phyloP scores from a whole-genome alignment of 176 grass and related monocot genomes.

The Thinopyrum elongatum region DNA sequence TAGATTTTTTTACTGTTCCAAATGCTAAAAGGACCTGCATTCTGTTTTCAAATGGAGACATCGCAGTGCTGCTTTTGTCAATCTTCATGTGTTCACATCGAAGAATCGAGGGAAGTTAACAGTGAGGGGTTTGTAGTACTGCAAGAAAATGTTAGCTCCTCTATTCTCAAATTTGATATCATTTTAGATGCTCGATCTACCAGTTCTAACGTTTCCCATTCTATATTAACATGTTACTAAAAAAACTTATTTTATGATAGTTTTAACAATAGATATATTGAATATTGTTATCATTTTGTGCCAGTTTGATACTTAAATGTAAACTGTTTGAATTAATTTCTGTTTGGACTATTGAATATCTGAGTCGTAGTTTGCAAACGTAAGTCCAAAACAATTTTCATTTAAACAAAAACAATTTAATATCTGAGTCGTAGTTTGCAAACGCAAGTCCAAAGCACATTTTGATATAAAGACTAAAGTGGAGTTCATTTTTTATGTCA shows the following conservation, averaged over 20 bases:
- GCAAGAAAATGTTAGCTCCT: background rate
- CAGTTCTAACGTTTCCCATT: background rate
- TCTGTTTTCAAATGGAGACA: background rate
- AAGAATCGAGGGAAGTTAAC: background rate
- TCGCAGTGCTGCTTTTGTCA: background rate
- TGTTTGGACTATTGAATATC: background rate
- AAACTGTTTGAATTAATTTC: background rate
- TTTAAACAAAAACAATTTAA: too few species aligned
- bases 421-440: background rate
- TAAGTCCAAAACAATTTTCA: too few species aligned
- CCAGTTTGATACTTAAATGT: background rate
- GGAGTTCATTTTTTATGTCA: background rate
- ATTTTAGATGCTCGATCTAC: background rate
- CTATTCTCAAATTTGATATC: background rate
- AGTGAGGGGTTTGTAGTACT: background rate
- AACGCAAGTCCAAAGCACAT: background rate
- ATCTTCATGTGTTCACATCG: conserved; percentile 12
- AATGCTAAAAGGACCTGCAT: background rate
- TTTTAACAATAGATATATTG: background rate
- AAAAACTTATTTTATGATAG: background rate
- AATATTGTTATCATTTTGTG: background rate
- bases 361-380: too few species aligned
- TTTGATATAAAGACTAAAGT: background rate
- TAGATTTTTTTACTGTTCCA: background rate
- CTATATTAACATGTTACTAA: background rate